Base-by-base conservation (phyloP, 192 early-diverging fungal species). In the Coemansia sp. region DNA sequence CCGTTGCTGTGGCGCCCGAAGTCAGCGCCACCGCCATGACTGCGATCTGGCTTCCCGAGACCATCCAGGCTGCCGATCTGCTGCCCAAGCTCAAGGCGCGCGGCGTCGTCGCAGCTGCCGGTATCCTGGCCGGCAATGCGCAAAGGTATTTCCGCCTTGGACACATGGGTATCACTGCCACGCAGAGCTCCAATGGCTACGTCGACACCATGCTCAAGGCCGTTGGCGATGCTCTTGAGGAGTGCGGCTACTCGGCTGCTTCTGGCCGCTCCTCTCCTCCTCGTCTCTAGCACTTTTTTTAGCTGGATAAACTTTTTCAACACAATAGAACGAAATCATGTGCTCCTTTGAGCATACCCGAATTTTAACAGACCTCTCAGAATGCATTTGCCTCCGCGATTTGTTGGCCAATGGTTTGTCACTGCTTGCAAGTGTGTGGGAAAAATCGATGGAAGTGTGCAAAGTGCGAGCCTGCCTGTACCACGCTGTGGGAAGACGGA, bases 131-230 rank as follows among this genome's bases (percentile, higher is more conserved):
- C 15, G 85, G 87, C 45, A 86, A 93, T 59, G 90, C 91, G 3
- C 74, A 88, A 25, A 88, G 93, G 69, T 99, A 99, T 85, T 99
- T 99, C 87, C 92, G 96, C 57, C 84, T 97, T 37, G 95, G 88
- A 51, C 92, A 93, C 68, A 92, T 93, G 92, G 91, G 91, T 74
- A 86, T 93, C 67, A 87, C 90, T 25, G 91, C 88, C 43, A 87
- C 85, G 26, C 86, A 89, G 71, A 78, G 85, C 58, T 21, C 48
- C 23, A 82, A 90, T 63, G 81, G 83, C 37, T 87, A 89, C 62
- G 78, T 92, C 26, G 85, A 89, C 37, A 78, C 84, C 51, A 89
- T 87, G 40, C 83, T 89, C 70, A 81, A 86, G 56, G 87, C 89
- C 18, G 82, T 88, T 59, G 75, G 75, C 49, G 64, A 69, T 52